Conservation (phyloP, 2,329 filamentous ascomycete species). For the Exophiala mesophila region DNA sequence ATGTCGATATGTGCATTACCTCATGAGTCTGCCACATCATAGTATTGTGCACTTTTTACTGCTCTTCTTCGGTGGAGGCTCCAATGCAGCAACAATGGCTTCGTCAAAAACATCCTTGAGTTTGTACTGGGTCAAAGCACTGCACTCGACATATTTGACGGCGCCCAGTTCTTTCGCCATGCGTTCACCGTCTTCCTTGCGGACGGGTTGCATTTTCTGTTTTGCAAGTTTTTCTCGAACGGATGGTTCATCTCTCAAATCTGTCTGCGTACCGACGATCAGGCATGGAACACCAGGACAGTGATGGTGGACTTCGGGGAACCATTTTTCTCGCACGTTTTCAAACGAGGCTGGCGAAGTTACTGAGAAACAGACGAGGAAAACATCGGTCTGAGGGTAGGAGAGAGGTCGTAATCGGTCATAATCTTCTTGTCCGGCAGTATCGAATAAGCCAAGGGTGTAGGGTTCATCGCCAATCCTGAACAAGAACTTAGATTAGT, state of each 20-base stretch:
- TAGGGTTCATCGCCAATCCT: conserved; percentile 99
- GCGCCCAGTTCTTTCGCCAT: conserved; percentile 98
- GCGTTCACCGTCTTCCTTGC: conserved; percentile 85
- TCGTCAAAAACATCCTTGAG: conserved; percentile 99
- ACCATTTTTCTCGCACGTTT: conserved; percentile 99
- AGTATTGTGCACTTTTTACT: conserved; percentile 65
- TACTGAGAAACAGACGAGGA: conserved; percentile 98
- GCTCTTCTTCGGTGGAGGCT: conserved; percentile 79
- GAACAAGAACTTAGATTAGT: conserved; percentile 23
- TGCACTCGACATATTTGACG: conserved; percentile 98
- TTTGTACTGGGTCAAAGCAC: conserved; percentile 95
- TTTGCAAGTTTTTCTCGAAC: conserved; percentile 88
- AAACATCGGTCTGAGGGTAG: conserved; percentile 97
- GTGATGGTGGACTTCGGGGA: conserved; percentile 97
- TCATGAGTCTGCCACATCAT: conserved; percentile 37
- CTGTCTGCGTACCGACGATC: conserved; percentile 95
- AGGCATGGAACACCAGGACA: conserved; percentile 96
- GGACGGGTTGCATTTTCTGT: conserved; percentile 92
- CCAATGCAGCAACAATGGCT: conserved; percentile 92
- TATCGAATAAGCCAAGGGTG: conserved; percentile 95
- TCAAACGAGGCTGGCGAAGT: conserved; percentile 97
- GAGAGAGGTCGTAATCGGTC: conserved; percentile 93
- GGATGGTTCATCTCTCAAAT: conserved; percentile 82
- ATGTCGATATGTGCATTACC: conserved; percentile 17
- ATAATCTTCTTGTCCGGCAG: conserved; percentile 98